phyloP scores from a whole-genome alignment of 768 basidiomycete genomes.

The Cystofilobasidium bisporidii region DNA sequence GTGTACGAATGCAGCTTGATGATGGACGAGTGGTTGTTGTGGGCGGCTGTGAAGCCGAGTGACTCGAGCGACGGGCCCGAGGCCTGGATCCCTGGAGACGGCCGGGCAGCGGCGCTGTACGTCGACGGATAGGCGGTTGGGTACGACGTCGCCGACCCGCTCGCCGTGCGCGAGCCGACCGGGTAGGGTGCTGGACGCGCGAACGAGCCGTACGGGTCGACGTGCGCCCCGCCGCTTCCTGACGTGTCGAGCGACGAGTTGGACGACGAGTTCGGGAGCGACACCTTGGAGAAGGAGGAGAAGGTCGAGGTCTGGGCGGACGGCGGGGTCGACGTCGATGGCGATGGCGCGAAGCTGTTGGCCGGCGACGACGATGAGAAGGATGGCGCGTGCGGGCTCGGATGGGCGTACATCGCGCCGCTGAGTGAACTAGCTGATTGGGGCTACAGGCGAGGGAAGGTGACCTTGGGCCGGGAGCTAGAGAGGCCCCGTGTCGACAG shows the following conservation, averaged over 20 bases:
- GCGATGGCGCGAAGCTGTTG: not conserved
- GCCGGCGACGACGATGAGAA: not conserved
- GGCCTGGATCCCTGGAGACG: not conserved
- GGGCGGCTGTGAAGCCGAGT: constrained; percentile 6
- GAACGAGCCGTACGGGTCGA: not conserved
- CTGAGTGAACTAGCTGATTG: too few relatives aligned
- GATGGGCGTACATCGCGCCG: not conserved
- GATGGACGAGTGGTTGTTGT: constrained; percentile 16
- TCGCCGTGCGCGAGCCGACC: not conserved
- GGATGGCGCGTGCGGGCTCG: not conserved
- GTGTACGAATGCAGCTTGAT: constrained; percentile 23
- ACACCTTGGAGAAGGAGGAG: not conserved
- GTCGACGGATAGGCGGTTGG: not conserved
- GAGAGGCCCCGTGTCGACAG: too few relatives aligned
- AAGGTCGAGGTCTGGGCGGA: not conserved
- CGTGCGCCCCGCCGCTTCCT: not conserved
- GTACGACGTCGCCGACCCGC: not conserved
- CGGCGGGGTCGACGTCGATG: constrained; percentile 1
- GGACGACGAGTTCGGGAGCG: not conserved
- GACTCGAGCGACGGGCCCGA: not conserved
- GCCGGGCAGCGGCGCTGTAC: not conserved
- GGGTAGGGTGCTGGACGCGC: not conserved
- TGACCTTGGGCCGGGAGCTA: too few relatives aligned
- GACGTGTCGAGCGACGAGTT: constrained; percentile 9
- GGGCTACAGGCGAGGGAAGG: too few relatives aligned